Conservation (phyloP, 305 asterid genomes). For the Nicotiana rustica region DNA sequence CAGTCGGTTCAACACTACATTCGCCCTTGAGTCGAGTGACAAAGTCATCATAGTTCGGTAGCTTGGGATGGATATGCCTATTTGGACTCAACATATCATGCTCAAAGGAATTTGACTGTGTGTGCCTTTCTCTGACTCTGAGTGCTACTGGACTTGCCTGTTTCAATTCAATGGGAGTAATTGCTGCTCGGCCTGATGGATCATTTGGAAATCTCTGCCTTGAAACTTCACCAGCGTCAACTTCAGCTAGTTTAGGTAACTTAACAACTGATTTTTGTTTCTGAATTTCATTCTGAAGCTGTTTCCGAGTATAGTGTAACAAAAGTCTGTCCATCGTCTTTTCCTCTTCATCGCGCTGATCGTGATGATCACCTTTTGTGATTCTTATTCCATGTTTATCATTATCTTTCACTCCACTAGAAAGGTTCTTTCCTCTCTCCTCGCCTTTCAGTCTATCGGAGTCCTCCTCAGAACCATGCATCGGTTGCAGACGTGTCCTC, state of each 20-base stretch:
- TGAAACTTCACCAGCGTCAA: conserved; percentile 36
- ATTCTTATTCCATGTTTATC: background rate
- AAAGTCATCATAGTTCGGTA: conserved; percentile 84
- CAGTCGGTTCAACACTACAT: too few relatives aligned
- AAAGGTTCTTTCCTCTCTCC: background rate
- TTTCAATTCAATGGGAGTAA: conserved; percentile 53
- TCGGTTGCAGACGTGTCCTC: conserved; percentile 37
- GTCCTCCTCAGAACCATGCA: background rate
- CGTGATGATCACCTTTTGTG: conserved; percentile 29
- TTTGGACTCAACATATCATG: conserved; percentile 45
- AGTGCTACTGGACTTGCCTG: conserved; percentile 40
- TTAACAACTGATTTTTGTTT: conserved; percentile 35
- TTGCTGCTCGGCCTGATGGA: conserved; percentile 43
- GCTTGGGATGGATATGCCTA: conserved; percentile 71
- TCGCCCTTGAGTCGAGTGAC: conserved; percentile 52
- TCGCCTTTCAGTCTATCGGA: background rate
- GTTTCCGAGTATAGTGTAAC: conserved; percentile 63
- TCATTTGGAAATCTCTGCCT: conserved; percentile 32
- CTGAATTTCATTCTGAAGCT: conserved; percentile 33
- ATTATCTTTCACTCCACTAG: background rate
- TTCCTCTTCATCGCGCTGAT: conserved; percentile 56
- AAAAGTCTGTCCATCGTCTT: conserved; percentile 59
- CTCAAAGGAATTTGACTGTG: conserved; percentile 56
- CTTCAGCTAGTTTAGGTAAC: conserved; percentile 30
- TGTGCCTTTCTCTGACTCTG: conserved; percentile 45